Evolutionary conservation across 2,329 filamentous ascomycete species (phyloP).

Genomic region (Acarospora socialis): DNA sequence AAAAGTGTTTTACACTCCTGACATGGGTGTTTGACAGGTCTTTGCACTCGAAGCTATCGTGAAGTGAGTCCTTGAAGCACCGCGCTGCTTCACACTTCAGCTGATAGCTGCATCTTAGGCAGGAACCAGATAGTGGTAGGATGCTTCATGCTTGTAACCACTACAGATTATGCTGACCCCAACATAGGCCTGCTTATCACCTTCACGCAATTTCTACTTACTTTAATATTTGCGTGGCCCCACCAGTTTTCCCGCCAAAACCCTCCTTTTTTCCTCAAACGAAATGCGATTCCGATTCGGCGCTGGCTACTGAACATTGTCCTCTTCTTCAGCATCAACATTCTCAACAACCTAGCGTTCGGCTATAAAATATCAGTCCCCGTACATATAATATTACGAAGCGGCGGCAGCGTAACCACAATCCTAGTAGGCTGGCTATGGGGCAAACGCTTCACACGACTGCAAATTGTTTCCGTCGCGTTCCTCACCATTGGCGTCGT

Average conservation of each 20-base stretch:
- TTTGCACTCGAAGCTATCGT: slow-evolving; percentile 91
- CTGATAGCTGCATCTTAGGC: slow-evolving; percentile 35
- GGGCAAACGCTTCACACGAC: slow-evolving; percentile 67
- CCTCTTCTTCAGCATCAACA: slow-evolving; percentile 85
- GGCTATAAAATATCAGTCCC: slow-evolving; percentile 94
- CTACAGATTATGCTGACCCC: slow-evolving; percentile 1
- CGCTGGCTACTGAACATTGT: slow-evolving; percentile 82
- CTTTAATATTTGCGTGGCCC: slow-evolving; percentile 62
- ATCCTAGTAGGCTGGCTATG: slow-evolving; percentile 80
- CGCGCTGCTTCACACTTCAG: slow-evolving; percentile 5
- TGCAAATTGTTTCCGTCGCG: slow-evolving; percentile 57
- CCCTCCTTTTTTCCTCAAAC: slow-evolving; percentile 57
- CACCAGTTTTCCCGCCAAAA: slow-evolving; percentile 56
- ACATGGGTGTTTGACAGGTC: slow-evolving; percentile 44
- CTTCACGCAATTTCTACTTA: slow-evolving; percentile 79
- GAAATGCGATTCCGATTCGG: slow-evolving; percentile 65
- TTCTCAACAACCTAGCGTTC: slow-evolving; percentile 95
- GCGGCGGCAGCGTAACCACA: slow-evolving; percentile 88
- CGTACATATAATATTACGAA: slow-evolving; percentile 89
- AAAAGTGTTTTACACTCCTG: slow-evolving; percentile 10
- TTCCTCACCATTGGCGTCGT: slow-evolving; percentile 78
- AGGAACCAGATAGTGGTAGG: slow-evolving; percentile 70
- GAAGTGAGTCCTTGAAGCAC: slow-evolving; percentile 46
- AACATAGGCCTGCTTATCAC: slow-evolving; percentile 62
- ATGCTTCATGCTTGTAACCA: slow-evolving; percentile 7